Evolutionary conservation across 257 asterid genomes (phyloP).

Genomic region (Rehmannia glutinosa): DNA sequence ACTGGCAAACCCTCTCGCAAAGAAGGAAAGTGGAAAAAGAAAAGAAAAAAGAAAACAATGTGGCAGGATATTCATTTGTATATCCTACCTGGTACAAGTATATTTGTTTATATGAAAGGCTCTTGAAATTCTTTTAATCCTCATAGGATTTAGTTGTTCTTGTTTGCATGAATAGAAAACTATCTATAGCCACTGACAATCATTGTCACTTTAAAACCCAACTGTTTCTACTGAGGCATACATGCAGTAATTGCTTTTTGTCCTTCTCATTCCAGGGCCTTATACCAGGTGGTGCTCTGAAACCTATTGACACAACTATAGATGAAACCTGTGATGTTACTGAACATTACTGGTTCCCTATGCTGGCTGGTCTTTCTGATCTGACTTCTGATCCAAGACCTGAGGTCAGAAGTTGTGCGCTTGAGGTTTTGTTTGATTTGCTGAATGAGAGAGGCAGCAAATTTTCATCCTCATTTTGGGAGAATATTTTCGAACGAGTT

Average conservation of each 20-base stretch:
- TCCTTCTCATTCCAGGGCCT: slow-evolving; percentile 65
- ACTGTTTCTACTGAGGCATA: not conserved
- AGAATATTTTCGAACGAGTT: slow-evolving; percentile 83
- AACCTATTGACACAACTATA: slow-evolving; percentile 57
- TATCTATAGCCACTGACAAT: not conserved
- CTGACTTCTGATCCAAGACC: slow-evolving; percentile 94
- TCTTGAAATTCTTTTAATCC: not conserved
- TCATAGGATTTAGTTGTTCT: not conserved
- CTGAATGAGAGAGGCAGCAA: slow-evolving; percentile 97
- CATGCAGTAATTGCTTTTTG: slow-evolving; percentile 14
- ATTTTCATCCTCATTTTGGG: slow-evolving; percentile 95
- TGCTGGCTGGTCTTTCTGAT: slow-evolving; percentile 98
- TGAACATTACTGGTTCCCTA: slow-evolving; percentile 99
- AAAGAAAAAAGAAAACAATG: not conserved
- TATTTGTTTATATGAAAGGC: not conserved
- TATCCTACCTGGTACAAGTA: not conserved
- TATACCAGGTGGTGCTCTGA: slow-evolving; percentile 91
- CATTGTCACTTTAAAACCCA: not conserved
- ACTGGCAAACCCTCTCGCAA: not conserved
- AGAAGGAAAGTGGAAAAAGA: not conserved
- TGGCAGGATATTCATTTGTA: not conserved
- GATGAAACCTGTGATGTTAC: slow-evolving; percentile 83
- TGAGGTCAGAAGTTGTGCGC: slow-evolving; percentile 97
- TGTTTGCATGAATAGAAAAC: slow-evolving; percentile 14
- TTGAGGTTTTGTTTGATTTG: slow-evolving; percentile 96